phyloP scores from a whole-genome alignment of 164 flowering plant genomes.

The Vitis labrusca region DNA sequence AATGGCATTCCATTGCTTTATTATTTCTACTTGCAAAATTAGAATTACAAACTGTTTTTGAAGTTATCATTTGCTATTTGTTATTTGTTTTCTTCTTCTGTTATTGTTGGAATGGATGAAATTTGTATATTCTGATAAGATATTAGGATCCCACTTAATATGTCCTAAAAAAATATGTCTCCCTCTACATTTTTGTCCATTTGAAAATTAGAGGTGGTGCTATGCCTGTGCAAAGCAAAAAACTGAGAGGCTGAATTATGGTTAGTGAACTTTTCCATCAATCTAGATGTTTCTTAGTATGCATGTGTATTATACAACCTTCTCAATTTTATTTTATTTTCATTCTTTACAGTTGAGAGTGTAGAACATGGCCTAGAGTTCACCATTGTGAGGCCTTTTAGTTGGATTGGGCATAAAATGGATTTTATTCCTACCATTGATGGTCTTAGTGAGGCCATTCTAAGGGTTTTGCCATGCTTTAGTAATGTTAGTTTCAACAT shows the following conservation, averaged over 20 bases:
- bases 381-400: constrained; percentile 84
- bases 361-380: constrained; percentile 75
- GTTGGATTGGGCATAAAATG: constrained; percentile 93
- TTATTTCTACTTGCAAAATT: too few relatives aligned
- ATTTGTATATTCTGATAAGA: constrained; percentile 9
- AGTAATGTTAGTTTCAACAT: constrained; percentile 60
- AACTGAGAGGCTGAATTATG: constrained; percentile 83
- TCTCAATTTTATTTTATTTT: constrained; percentile 1
- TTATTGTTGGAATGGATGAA: not conserved
- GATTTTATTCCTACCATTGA: constrained; percentile 91
- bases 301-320: too few relatives aligned
- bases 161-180: constrained; percentile 67
- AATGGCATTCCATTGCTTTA: not conserved
- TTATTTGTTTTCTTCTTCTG: not conserved
- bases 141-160: constrained; percentile 70
- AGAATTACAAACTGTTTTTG: not conserved
- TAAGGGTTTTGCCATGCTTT: constrained; percentile 85
- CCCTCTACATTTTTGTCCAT: constrained; percentile 81
- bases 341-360: constrained; percentile 56
- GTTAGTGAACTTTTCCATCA: constrained; percentile 24
- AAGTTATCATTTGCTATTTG: not conserved
- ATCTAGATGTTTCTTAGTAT: not conserved
- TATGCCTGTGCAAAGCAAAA: constrained; percentile 94
- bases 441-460: constrained; percentile 89
- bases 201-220: constrained; percentile 93